Conservation (phyloP, 352 stramenopile genomes). For the Globisporangium echinulatum region DNA sequence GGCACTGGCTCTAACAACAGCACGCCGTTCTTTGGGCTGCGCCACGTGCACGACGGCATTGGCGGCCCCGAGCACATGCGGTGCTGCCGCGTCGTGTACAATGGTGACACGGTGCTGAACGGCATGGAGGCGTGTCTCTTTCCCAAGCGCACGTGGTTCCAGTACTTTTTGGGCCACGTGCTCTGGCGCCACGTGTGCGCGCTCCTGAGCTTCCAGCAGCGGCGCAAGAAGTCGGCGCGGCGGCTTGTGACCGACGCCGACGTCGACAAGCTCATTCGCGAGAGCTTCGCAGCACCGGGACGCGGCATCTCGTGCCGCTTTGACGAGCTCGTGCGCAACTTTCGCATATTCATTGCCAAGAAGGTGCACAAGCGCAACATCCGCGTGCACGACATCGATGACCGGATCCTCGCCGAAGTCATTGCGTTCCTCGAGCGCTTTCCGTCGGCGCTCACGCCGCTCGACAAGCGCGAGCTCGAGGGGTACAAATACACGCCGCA, state of each 20-base stretch:
- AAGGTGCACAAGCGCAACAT: constrained; percentile 56
- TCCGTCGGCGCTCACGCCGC: constrained; percentile 47
- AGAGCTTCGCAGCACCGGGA: constrained; percentile 49
- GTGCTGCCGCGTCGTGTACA: constrained; percentile 65
- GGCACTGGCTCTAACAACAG: background rate
- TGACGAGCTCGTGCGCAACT: constrained; percentile 74
- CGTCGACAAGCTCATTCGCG: constrained; percentile 55
- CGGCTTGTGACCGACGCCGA: constrained; percentile 60
- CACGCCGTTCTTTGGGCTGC: constrained; percentile 36
- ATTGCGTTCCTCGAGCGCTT: constrained; percentile 77
- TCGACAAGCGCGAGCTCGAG: constrained; percentile 76
- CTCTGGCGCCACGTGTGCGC: constrained; percentile 39
- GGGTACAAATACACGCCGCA: constrained; percentile 76
- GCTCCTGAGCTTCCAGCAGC: constrained; percentile 31
- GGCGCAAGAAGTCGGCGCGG: constrained; percentile 33
- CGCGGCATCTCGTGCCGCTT: constrained; percentile 75
- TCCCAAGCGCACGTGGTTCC: constrained; percentile 40
- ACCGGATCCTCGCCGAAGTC: constrained; percentile 61
- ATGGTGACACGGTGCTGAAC: constrained; percentile 62
- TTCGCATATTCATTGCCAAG: constrained; percentile 79
- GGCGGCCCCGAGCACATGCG: constrained; percentile 53
- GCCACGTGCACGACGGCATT: constrained; percentile 36
- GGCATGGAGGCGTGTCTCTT: constrained; percentile 60
- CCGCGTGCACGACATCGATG: constrained; percentile 54
- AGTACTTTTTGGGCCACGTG: constrained; percentile 53